A percentile compares a stretch with the other conserved stretches of the same genome.
Conservation (phyloP, 2,329 filamentous ascomycete genomes). For the Fusarium equiseti region DNA sequence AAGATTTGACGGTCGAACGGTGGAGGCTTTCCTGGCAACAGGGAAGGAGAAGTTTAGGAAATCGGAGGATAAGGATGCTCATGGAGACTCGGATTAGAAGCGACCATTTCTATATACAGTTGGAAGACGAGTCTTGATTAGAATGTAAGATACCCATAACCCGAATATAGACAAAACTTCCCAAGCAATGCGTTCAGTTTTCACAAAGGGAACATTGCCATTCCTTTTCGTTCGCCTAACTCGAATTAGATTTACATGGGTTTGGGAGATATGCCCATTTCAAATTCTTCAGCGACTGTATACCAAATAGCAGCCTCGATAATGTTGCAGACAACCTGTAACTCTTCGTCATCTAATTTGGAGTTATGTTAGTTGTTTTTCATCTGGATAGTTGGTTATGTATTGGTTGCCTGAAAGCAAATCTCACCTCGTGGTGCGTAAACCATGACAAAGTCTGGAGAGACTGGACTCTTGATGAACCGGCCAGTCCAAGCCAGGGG, state of each 20-base stretch:
- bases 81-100: constrained; percentile 53
- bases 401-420: constrained; percentile 17
- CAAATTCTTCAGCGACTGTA: constrained; percentile 60
- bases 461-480: constrained; percentile 73
- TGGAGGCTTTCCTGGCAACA: constrained; percentile 78
- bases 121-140: constrained; percentile 25
- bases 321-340: constrained; percentile 75
- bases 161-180: constrained; percentile 17
- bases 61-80: constrained; percentile 68
- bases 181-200: constrained; percentile 6
- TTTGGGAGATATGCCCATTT: constrained; percentile 47
- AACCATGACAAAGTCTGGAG: constrained; percentile 81
- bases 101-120: not conserved
- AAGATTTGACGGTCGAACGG: constrained; percentile 78
- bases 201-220: not conserved
- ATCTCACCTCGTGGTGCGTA: constrained; percentile 77
- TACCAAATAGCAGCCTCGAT: constrained; percentile 82
- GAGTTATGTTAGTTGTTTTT: constrained; percentile 6
- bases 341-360: constrained; percentile 69
- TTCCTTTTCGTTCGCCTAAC: constrained; percentile 2
- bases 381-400: too few species aligned
- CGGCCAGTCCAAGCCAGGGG: constrained; percentile 75
- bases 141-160: constrained; percentile 48
- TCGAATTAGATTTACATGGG: constrained; percentile 15
- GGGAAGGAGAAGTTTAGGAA: constrained; percentile 81